Conservation (phyloP, 352 stramenopile genomes). For the Phytopythium sindhum region DNA sequence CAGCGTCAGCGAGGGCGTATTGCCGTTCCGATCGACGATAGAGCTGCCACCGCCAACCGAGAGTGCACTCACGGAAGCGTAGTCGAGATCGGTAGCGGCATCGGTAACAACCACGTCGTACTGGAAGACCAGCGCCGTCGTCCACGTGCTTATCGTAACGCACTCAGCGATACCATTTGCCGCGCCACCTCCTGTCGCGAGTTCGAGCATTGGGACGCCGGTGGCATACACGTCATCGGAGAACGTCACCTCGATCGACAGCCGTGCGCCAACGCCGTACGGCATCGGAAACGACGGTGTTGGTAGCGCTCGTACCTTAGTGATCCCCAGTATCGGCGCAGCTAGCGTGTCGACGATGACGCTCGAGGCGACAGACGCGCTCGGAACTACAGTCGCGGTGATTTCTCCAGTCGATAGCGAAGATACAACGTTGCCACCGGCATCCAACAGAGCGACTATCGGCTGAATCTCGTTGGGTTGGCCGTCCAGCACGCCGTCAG, state of each 20-base stretch:
- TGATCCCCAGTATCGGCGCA: constrained; percentile 42
- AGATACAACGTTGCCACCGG: constrained; percentile 62
- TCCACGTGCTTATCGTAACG: constrained; percentile 53
- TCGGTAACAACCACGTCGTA: constrained; percentile 67
- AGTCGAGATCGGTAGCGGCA: constrained; percentile 50
- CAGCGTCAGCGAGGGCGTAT: constrained; percentile 46
- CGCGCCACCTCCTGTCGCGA: constrained; percentile 38
- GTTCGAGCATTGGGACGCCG: constrained; percentile 48
- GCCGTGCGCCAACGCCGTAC: constrained; percentile 59
- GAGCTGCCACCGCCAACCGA: constrained; percentile 37
- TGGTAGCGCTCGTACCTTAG: constrained; percentile 34
- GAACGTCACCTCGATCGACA: constrained; percentile 69
- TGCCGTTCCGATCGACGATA: constrained; percentile 72
- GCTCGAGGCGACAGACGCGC: constrained; percentile 47
- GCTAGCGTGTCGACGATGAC: constrained; percentile 63
- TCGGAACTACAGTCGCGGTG: constrained; percentile 55
- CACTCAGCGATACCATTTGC: constrained; percentile 53
- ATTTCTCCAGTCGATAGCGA: constrained; percentile 44
- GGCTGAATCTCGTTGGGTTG: constrained; percentile 74
- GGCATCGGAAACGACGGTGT: constrained; percentile 42
- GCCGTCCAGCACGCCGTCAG: constrained; percentile 67
- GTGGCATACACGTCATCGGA: constrained; percentile 70
- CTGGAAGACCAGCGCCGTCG: constrained; percentile 52
- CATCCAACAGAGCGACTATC: constrained; percentile 55
- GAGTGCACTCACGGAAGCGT: constrained; percentile 51